Evolutionary conservation across 192 early-diverging fungal species (phyloP).

Genomic region (Pilaira anomala): DNA sequence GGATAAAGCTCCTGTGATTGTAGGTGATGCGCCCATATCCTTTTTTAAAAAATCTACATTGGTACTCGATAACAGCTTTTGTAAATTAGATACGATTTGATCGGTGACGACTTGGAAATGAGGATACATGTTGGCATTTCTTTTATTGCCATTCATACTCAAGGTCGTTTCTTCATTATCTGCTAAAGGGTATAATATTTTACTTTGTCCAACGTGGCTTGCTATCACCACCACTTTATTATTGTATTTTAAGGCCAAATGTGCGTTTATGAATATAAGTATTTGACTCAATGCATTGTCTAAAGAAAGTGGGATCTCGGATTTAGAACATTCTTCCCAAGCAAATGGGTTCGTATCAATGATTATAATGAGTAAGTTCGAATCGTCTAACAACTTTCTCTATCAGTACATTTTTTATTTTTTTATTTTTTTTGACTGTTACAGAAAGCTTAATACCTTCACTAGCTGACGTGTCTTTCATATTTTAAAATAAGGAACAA

Average conservation of each 20-base stretch:
- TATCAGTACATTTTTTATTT: not conserved
- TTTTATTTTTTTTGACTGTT: not conserved
- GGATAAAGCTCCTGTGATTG: constrained; percentile 55
- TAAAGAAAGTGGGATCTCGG: constrained; percentile 50
- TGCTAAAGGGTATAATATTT: constrained; percentile 53
- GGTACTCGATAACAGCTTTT: constrained; percentile 23
- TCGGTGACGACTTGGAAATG: constrained; percentile 53
- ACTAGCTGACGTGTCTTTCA: constrained; percentile 32
- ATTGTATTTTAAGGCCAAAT: constrained; percentile 84
- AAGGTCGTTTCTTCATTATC: constrained; percentile 25
- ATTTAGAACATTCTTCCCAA: constrained; percentile 57
- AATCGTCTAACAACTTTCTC: constrained; percentile 46
- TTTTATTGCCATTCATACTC: constrained; percentile 29
- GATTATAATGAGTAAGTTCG: constrained; percentile 77
- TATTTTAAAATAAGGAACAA: not conserved
- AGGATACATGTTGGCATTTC: constrained; percentile 56
- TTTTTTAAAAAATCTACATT: not conserved
- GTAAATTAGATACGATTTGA: constrained; percentile 42
- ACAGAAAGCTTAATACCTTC: constrained; percentile 24
- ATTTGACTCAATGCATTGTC: constrained; percentile 72
- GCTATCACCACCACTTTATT: constrained; percentile 87
- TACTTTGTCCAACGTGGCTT: constrained; percentile 57
- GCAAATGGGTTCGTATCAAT: constrained; percentile 79
- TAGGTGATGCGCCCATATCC: constrained; percentile 11
- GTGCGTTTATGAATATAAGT: constrained; percentile 89